Evolutionary conservation across 1,284 basidiomycete genomes (phyloP), one percentile per base, ranked within the genome.

Genomic region (Ustilago esculenta): DNA sequence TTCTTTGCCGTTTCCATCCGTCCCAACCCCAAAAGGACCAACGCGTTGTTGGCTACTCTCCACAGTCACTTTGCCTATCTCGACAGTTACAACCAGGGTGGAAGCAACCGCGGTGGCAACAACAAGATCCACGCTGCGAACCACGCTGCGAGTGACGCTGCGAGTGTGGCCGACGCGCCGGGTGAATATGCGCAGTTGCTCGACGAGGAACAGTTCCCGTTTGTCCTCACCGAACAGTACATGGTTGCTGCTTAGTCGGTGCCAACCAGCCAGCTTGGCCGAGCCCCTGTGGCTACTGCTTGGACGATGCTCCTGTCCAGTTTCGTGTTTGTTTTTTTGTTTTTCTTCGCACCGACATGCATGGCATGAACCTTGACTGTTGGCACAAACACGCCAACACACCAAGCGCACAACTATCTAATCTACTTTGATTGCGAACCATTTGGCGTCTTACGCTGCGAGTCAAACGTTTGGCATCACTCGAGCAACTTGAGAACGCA

Each of bases 51-150:
- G 68, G 84, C 86, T 23, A 83, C 88, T 17, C 85, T 99, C 17
- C 89, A 90, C 60, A 83, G 84, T 5, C 90, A 95, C 75, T 93
- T 92, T 82, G 83, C 87, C 15, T 94, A 95, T 82, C 89, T 98
- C 41, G 85, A 87, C 17, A 87, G 89, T 20, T 75, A 80, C 46
- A 63, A 73, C 18, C 64, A 75, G 35, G 49, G 27, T 5, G 59
- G 41, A 2, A 24, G 44, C n/a, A 27, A 11, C 3, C 49, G 43
- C 5, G 44, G 49, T 3, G 34, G 35, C 23, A 60, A 44, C 30
- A 58, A 50, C 29, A 48, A 37, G 29, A 43, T 44, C 29, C 45
- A 64, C n/a, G n/a, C n/a, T n/a, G n/a, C n/a, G n/a, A n/a, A n/a
- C n/a, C n/a, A n/a, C n/a, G n/a, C n/a, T n/a, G n/a, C n/a, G n/a